Conservation (phyloP, 1,284 basidiomycete genomes). For the Ceratobasidium sp. region DNA sequence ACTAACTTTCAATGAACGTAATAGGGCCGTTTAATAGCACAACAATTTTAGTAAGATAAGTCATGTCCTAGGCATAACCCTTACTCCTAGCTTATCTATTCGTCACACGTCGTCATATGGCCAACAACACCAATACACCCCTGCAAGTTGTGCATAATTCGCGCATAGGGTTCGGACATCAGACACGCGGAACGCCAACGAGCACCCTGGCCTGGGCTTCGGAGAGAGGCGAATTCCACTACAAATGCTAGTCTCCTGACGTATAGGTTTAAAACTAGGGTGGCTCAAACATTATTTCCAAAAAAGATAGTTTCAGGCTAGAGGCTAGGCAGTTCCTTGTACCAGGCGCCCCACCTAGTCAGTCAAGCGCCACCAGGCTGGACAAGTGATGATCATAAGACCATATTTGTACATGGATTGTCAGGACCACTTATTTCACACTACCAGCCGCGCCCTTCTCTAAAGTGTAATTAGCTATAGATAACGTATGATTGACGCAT, state of each 20-base stretch:
- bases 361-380: slow-evolving; percentile 11
- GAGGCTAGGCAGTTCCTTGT: background rate
- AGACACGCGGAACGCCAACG: background rate
- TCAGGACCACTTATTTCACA: slow-evolving; percentile 25
- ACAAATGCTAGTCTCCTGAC: slow-evolving; percentile 4
- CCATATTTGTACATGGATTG: slow-evolving; percentile 21
- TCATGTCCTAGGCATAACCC: no score
- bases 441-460: background rate
- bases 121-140: no score
- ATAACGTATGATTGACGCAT: no score
- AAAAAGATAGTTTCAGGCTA: background rate
- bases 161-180: no score
- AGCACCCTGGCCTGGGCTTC: background rate
- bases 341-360: slow-evolving; percentile 3
- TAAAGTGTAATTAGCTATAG: background rate
- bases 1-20: no score
- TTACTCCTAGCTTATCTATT: no score
- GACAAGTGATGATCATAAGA: slow-evolving; percentile 19
- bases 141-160: background rate
- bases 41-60: no score
- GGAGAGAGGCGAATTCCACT: background rate
- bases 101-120: no score
- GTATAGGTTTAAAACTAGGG: slow-evolving; percentile 14
- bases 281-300: slow-evolving; percentile 21
- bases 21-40: no score